Base-by-base conservation (phyloP, 2,329 filamentous ascomycete species). In the Claviceps capensis region DNA sequence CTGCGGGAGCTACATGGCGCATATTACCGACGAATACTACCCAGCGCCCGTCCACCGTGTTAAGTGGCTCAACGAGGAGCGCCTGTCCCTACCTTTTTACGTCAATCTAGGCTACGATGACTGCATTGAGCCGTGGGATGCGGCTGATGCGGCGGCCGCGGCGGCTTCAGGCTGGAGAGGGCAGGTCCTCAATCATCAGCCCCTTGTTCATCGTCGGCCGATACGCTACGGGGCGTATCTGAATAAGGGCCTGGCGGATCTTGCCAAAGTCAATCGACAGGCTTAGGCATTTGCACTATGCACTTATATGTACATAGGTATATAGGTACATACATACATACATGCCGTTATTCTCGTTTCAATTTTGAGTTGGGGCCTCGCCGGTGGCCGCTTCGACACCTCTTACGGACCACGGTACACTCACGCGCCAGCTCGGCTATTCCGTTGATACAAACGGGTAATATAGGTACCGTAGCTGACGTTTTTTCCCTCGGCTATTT, bases 1-100 rank as follows among this genome's bases (percentile, higher is more conserved):
- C 44, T 52, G 47, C 17, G 53, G 53, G 16, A 52, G 47, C 53
- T 54, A 54, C 53, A 54, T 54, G 53, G 46, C 50, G n/a, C 51
- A 54, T 23, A 48, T 54, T 19, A 54, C 53, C 14, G 49, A 50
- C 45, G 42, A 53, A 19, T 53, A 53, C 47, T 54, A 54, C 44
- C 53, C 53, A 19, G 53, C 53, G 11, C 53, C 53, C 14, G 49
- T 54, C 43, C 53, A 55, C 26, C 53, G 53, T 48, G 53, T 55
- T 44, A 53, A 46, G 42, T 55, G 53, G 53, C 14, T 44, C n/a
- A 55, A 55, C 26, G 51, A 42, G 8, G 53, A 53, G 53, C 51
- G 53, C 19, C 53, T 51, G 30, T 55, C 53, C 3, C 48, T 55
- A 16, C 53, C 53, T 2, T 55, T 55, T 43, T 55, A 53, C 30